phyloP scores from a whole-genome alignment of 495 filamentous ascomycete species.

The Lasiosphaeria miniovina region DNA sequence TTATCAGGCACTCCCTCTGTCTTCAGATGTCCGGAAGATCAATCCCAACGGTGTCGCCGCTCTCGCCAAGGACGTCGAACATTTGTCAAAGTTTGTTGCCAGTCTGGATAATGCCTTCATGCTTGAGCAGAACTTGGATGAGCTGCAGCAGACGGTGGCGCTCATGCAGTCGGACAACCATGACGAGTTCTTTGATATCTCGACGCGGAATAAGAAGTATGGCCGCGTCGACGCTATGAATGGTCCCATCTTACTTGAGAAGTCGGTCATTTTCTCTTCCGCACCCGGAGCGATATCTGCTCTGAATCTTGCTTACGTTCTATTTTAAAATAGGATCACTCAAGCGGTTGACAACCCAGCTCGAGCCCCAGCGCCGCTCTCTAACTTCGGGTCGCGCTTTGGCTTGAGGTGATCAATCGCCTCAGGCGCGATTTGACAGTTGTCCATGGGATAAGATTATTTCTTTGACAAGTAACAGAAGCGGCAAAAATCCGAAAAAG shows the following conservation, averaged over 20 bases:
- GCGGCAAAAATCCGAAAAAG: too few relatives aligned
- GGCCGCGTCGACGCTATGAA: slow-evolving; percentile 86
- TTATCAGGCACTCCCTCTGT: slow-evolving; percentile 71
- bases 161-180: slow-evolving; percentile 85
- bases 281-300: background rate
- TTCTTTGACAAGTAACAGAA: too few relatives aligned
- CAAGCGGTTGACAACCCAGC: slow-evolving; percentile 57
- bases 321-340: slow-evolving; percentile 50
- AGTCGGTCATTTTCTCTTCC: slow-evolving; percentile 50
- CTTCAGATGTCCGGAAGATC: slow-evolving; percentile 74
- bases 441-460: too few relatives aligned
- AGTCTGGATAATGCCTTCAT: slow-evolving; percentile 73
- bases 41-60: slow-evolving; percentile 80
- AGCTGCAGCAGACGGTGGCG: slow-evolving; percentile 82
- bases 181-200: slow-evolving; percentile 91
- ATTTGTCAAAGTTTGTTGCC: slow-evolving; percentile 80
- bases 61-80: slow-evolving; percentile 76
- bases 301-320: background rate
- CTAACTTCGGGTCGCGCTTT: slow-evolving; percentile 66
- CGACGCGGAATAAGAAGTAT: slow-evolving; percentile 84
- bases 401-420: slow-evolving; percentile 53
- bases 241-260: slow-evolving; percentile 82
- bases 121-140: slow-evolving; percentile 81
- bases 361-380: slow-evolving; percentile 57
- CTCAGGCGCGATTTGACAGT: too few relatives aligned